Evolutionary conservation across 208 protist species (phyloP), one percentile per base, ranked within the genome.

Genomic region (Wallacemonas sp.): DNA sequence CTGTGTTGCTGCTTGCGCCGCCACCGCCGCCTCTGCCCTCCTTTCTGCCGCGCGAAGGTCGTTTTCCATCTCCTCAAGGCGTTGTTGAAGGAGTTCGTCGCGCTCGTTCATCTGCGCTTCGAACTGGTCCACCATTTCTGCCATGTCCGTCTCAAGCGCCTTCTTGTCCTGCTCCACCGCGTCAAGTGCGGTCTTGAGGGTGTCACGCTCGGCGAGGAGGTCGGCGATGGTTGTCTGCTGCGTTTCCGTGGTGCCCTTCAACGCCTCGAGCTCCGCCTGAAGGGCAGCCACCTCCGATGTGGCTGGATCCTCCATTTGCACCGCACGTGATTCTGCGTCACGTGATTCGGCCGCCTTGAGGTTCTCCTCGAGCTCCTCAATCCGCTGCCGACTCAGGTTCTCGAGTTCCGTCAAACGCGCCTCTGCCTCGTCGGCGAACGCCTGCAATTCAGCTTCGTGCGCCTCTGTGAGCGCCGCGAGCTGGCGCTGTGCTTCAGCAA

Each of bases 371-470:
- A 67, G 52, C 46, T 72, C 63, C 21, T 62, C 38, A 8, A 77
- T 45, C 12, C 45, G 53, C 46, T 67, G 44, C n/a, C 44, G 42
- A 39, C 80, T 79, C 37, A 75, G 62, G 36, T 82, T 53, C 59
- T 91, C 82, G 27, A 82, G 38, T 55, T 83, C 81, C 6, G 70
- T 72, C 39, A 93, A 76, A 29, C 71, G 80, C 1, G 77, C 77
- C 3, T 72, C 77, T 2, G 84, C 87, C 33, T 74, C 80, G 12
- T 71, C 69, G 2, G 75, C 68, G 41, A 89, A 45, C 22, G 48
- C 71, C 55, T 82, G 68, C 54, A 93, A 38, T 69, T 91, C 81
- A 45, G 76, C 73, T 38, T 86, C 75, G 42, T 88, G 79, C 12
- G 48, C 30, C 38, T 66, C 64, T 0, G 65, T 26, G 54, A 63